These are phyloP conservation scores for Nyssa sinensis DNA, from an alignment of 148 eudicot species.

Conservation along the genomic window DNA sequence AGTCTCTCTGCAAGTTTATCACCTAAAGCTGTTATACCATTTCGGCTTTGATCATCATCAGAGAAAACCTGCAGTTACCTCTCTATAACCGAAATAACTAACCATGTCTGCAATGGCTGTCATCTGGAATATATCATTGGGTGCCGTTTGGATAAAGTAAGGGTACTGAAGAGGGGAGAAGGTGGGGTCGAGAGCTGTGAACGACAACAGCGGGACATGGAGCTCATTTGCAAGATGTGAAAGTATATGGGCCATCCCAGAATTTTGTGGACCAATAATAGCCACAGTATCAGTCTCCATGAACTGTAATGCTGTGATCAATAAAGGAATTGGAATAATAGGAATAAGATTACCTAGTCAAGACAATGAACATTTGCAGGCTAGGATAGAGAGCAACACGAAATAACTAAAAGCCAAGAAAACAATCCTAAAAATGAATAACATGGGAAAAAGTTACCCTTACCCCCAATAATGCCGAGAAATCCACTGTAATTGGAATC, in stretches of 20 bases:
- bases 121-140: constrained; percentile 43
- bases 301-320: constrained; percentile 47
- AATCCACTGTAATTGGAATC: constrained; percentile 48
- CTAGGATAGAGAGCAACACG: background rate
- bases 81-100: constrained; percentile 37
- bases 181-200: constrained; percentile 49
- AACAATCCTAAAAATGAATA: background rate
- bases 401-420: background rate
- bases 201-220: constrained; percentile 51
- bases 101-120: constrained; percentile 47
- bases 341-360: background rate
- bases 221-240: constrained; percentile 53
- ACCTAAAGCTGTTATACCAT: constrained; percentile 34
- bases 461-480: constrained; percentile 45
- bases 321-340: no score
- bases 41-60: constrained; percentile 45
- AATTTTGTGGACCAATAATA: constrained; percentile 49
- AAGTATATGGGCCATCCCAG: constrained; percentile 40
- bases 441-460: constrained; percentile 8
- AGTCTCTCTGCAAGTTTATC: constrained; percentile 45
- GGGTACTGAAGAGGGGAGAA: constrained; percentile 54
- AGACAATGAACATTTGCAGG: background rate
- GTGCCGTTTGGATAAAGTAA: constrained; percentile 53
- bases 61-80: constrained; percentile 37
- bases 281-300: constrained; percentile 50